A percentile compares a stretch with the other conserved stretches of the same genome.
Conservation (phyloP, 2,329 filamentous ascomycete species). For the Aspergillus fructus region DNA sequence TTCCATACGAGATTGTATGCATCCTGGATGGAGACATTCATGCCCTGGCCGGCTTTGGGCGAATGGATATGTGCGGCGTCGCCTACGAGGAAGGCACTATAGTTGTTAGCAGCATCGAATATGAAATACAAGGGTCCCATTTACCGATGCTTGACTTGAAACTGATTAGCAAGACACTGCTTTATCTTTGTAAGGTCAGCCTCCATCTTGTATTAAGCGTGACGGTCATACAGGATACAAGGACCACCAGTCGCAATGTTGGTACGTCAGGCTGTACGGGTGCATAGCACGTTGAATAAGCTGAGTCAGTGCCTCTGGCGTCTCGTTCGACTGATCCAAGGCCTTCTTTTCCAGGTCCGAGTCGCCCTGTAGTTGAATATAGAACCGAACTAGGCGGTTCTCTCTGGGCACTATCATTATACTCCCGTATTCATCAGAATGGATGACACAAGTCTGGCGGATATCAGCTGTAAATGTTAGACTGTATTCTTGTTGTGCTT, state of each 20-base stretch:
- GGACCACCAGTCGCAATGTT: constrained; percentile 20
- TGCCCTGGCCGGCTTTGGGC: constrained; percentile 1
- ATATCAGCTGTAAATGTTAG: constrained; percentile 17
- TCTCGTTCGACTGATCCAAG: neutral
- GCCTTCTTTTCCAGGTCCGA: neutral
- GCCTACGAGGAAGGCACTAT: neutral
- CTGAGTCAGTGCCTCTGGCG: constrained; percentile 9
- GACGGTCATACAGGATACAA: constrained; percentile 15
- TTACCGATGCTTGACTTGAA: neutral
- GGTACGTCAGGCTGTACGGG: constrained; percentile 14
- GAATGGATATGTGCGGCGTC: constrained; percentile 2
- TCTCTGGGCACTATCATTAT: constrained; percentile 21
- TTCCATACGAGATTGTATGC: constrained; percentile 34
- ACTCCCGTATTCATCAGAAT: constrained; percentile 10
- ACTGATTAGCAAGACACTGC: neutral
- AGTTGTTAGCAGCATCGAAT: neutral
- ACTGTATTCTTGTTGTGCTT: neutral
- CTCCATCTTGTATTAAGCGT: neutral
- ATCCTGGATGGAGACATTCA: constrained; percentile 5
- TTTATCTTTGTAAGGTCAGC: constrained; percentile 1
- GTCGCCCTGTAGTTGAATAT: constrained; percentile 13
- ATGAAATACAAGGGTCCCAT: neutral
- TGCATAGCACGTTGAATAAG: constrained; percentile 6
- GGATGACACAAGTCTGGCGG: constrained; percentile 16
- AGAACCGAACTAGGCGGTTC: constrained; percentile 17